Base-by-base conservation (phyloP, 345 rosid genomes). In the Gossypium mustelinum region DNA sequence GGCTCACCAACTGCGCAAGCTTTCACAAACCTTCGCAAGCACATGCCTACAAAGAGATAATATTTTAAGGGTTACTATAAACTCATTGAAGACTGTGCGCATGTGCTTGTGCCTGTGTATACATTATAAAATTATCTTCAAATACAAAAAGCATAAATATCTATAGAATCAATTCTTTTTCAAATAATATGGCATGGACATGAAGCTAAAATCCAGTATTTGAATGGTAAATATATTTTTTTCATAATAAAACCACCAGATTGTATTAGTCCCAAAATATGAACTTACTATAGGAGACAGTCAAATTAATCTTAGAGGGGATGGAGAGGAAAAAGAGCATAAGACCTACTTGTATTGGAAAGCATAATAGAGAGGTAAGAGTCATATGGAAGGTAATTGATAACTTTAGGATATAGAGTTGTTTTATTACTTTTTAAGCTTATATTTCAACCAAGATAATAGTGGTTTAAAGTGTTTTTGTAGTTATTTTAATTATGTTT, bases 11-110 rank as follows among this genome's bases (percentile, higher is more conserved):
- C 78, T 44, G 78, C 69, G 9, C 62, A 58, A 55, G 90, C 92
- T 71, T 85, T 94, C 81, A 86, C 82, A 64, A 80, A 90, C 81
- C 93, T 90, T 83, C 83, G 79, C 81, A 81, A 85, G 87, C 97
- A 92, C 86, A 90, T 80, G 69, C 94, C 98, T 94, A 82, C 81
- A 81, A 61, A 77, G 13, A 79, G 44, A 81, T 50, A 57, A 69
- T 1, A 51, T 34, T 4, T 20, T 68, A 52, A 65, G 43, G 50
- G 50, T 47, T 68, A 48, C 44, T 34, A 43, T 55, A 65, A 11
- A 58, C 14, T 78, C 75, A 62, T 51, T 20, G 43, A 61, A 43
- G 52, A 66, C n/a, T 9, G 41, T 22, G 39, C 9, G 12, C 3
- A 16, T 48, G 11, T 13, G 71, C 6, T 9, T 24, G 8, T 0